Evolutionary conservation across 495 filamentous ascomycete genomes (phyloP), one percentile per base, ranked within the genome.

Genomic region (Xylaria castorea): DNA sequence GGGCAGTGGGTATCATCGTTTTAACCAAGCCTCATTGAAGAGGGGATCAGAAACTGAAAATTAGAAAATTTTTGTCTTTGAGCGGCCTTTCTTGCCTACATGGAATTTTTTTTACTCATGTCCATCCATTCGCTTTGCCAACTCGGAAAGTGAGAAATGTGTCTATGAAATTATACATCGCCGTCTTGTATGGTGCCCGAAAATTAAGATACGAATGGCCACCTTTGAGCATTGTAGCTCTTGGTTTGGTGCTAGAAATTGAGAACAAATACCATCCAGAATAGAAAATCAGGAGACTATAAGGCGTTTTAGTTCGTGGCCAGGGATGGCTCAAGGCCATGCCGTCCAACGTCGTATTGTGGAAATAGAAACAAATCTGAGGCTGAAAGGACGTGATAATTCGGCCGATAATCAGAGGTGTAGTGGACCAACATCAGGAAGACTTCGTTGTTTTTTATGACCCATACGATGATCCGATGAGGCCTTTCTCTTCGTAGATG

Each of bases 401-500:
- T 40, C 1, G 38, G 8, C 38, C n/a, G 38, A 70, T 20, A 30
- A 55, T 71, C 67, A 81, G 46, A 77, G 64, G 55, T 70, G 64
- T 30, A 80, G 68, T 46, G 62, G 67, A 25, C 79, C 77, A 38
- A 84, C 77, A 68, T 85, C 85, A 40, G 83, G 80, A 58, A 87
- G 77, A 75, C 86, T 88, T 66, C 83, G 81, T 69, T 84, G 85
- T 34, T 83, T 80, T 78, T 88, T 89, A 76, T 88, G 86, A 62
- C 78, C 73, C 32, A 71, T 71, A 44, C 74, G 75, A 74, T 78
- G 75, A 57, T 77, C 80, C 48, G 77, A 76, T 27, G 84, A 75
- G 60, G 84, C 83, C 74, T 87, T 88, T 38, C 87, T 83, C 83
- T 88, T 89, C 68, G 81, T 80, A 14, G 76, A 68, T 18, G 77